Base-by-base conservation (phyloP, 1,139 yeast genomes). In the Nakaseomyces sp. region DNA sequence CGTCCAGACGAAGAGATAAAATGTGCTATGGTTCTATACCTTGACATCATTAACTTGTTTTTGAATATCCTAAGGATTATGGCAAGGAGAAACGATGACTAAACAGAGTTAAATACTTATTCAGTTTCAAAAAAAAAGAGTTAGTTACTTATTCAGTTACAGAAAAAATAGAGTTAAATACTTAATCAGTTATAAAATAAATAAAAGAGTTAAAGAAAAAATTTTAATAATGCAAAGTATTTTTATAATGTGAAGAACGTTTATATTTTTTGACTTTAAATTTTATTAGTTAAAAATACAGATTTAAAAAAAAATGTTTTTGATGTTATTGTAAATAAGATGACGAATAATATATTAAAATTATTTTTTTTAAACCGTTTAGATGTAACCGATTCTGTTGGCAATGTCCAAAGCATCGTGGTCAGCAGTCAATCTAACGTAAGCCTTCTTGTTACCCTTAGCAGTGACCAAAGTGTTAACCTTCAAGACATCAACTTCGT, bases 341-440 rank as follows among this genome's bases (percentile, higher is more conserved):
- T 22, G 38, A 35, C 26, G 26, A 35, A 35, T 35, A 35, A 20
- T 20, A 20, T 35, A 20, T 22, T 6, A 22, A 22, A 22, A 9
- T 22, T 22, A 9, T 32, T 32, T 35, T 35, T 35, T 35, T 22
- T 35, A 35, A 35, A 35, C 38, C 32, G 63, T 64, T 80, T 79
- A 87, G 73, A 87, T 83, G 91, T 88, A 88, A 77, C 97, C 97
- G 70, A 89, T 91, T 79, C 93, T 88, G 95, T 89, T 89, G 73
- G 98, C 99, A 74, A 91, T 89, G 73, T 91, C 99, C 73, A 93
- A 85, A 72, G 98, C 98, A 77, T 91, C 99, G 79, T 83, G 86
- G 76, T 93, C 98, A 71, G 96, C 93, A 68, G 97, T 88, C 72
- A 91, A 85, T 79, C 95, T 88, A 72, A 91, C 91, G 79, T 84